Conservation (phyloP, 768 basidiomycete species). For the Tulasnella sp. region DNA sequence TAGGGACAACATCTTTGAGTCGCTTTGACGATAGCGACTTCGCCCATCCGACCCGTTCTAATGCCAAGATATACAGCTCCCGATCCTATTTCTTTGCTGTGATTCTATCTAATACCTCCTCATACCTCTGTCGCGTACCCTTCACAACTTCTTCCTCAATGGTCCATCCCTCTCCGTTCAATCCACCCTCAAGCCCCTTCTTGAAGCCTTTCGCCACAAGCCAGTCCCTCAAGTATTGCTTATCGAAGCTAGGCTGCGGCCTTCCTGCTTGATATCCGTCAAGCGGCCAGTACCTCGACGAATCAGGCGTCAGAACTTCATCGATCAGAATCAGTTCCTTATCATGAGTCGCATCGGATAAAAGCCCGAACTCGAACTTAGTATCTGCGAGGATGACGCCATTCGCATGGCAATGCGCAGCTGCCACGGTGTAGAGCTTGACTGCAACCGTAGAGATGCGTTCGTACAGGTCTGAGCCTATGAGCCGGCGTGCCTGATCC, state of each 20-base stretch:
- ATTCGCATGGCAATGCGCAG: conserved; percentile 54
- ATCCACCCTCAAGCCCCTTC: conserved; percentile 70
- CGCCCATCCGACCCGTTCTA: too few species aligned
- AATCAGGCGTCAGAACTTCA: conserved; percentile 95
- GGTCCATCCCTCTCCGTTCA: conserved; percentile 60
- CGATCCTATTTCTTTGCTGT: too few species aligned
- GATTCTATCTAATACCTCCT: conserved; percentile 39
- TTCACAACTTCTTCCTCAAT: conserved; percentile 65
- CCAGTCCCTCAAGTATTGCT: conserved; percentile 92
- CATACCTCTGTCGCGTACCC: conserved; percentile 69
- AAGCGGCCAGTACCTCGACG: conserved; percentile 91
- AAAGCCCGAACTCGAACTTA: conserved; percentile 94
- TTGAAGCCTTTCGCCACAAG: conserved; percentile 59
- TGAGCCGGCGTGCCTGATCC: conserved; percentile 55
- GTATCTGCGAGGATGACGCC: conserved; percentile 95
- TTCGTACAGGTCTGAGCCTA: conserved; percentile 54
- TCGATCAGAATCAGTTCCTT: conserved; percentile 76
- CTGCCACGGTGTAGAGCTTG: conserved; percentile 60
- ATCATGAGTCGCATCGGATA: conserved; percentile 28
- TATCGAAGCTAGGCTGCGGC: conserved; percentile 86
- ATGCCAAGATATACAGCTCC: too few species aligned
- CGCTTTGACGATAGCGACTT: too few species aligned
- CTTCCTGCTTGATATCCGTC: conserved; percentile 59
- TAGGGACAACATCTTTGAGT: too few species aligned
- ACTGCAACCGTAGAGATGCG: conserved; percentile 51